Evolutionary conservation across 2,329 filamentous ascomycete genomes (phyloP).

Genomic region (Calonectria multiphialidica): DNA sequence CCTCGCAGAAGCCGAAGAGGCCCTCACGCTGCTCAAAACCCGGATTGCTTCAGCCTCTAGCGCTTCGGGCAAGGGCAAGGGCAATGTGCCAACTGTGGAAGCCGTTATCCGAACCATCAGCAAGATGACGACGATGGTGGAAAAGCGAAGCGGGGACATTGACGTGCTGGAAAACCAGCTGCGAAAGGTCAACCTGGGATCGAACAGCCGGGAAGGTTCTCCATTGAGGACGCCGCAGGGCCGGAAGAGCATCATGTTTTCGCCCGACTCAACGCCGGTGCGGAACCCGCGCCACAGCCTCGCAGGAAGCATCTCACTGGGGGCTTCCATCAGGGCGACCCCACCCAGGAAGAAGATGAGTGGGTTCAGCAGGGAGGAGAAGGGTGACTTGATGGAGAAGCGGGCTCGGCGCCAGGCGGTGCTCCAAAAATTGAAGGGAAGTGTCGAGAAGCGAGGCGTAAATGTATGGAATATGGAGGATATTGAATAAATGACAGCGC

Average conservation of each 20-base stretch:
- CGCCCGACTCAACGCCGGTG: constrained; percentile 58
- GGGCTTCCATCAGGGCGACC: constrained; percentile 53
- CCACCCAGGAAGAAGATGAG: constrained; percentile 72
- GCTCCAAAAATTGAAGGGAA: constrained; percentile 62
- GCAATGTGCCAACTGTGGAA: constrained; percentile 84
- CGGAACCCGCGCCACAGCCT: constrained; percentile 56
- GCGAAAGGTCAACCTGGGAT: constrained; percentile 73
- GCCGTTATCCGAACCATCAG: constrained; percentile 90
- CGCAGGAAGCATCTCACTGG: constrained; percentile 54
- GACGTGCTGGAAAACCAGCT: constrained; percentile 91
- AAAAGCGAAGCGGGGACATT: constrained; percentile 91
- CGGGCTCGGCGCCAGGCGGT: constrained; percentile 65
- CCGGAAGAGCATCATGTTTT: constrained; percentile 52
- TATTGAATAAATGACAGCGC: constrained; percentile 51
- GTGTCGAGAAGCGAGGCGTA: constrained; percentile 63
- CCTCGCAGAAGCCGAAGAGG: constrained; percentile 84
- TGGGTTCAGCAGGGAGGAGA: constrained; percentile 71
- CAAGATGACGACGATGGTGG: constrained; percentile 93
- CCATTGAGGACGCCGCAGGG: constrained; percentile 55
- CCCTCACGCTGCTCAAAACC: constrained; percentile 81
- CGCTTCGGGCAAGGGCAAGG: constrained; percentile 57
- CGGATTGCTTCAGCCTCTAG: constrained; percentile 74
- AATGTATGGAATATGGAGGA: constrained; percentile 64
- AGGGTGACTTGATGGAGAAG: constrained; percentile 66
- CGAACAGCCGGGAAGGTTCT: constrained; percentile 57